phyloP scores from a whole-genome alignment of 768 basidiomycete species.

The Tylopilus rubrobrunneus region DNA sequence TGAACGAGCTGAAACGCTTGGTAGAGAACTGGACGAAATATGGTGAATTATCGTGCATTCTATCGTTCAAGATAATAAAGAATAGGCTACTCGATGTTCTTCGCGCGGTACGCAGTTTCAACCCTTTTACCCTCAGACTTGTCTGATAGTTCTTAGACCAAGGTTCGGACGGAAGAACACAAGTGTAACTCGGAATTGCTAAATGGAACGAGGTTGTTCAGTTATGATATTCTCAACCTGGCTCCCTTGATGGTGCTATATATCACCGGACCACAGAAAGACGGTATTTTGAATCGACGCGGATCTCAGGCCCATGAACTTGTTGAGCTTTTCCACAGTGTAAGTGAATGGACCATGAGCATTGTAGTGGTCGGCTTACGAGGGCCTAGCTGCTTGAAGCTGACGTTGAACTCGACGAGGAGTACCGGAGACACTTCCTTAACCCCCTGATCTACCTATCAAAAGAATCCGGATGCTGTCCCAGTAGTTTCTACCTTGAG shows the following conservation, averaged over 20 bases:
- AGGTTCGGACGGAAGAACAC: constrained; percentile 9
- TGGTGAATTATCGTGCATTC: constrained; percentile 10
- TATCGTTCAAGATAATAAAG: constrained; percentile 11
- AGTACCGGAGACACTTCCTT: constrained; percentile 15
- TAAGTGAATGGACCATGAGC: constrained; percentile 11
- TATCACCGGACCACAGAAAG: constrained; percentile 5
- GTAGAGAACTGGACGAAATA: constrained; percentile 7
- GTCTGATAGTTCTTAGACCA: constrained; percentile 14
- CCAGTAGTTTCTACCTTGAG: constrained; percentile 11
- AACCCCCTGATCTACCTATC: constrained; percentile 20
- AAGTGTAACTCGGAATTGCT: constrained; percentile 25
- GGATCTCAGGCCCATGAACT: constrained; percentile 7
- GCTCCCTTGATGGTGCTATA: constrained; percentile 12
- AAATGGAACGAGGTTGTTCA: constrained; percentile 11
- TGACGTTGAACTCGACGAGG: constrained; percentile 11
- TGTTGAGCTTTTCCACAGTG: constrained; percentile 23
- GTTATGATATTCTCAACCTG: constrained; percentile 20
- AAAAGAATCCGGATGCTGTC: constrained; percentile 17
- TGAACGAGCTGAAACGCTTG: too few relatives aligned
- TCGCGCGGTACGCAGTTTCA: constrained; percentile 6
- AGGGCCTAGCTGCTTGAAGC: constrained; percentile 20
- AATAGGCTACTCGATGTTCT: constrained; percentile 13
- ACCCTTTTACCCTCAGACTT: neutral
- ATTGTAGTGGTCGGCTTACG: too few relatives aligned
- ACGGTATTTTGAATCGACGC: constrained; percentile 1